Base-by-base conservation (phyloP, 805 yeast genomes). In the Cyberlindnera xylosilytica region DNA sequence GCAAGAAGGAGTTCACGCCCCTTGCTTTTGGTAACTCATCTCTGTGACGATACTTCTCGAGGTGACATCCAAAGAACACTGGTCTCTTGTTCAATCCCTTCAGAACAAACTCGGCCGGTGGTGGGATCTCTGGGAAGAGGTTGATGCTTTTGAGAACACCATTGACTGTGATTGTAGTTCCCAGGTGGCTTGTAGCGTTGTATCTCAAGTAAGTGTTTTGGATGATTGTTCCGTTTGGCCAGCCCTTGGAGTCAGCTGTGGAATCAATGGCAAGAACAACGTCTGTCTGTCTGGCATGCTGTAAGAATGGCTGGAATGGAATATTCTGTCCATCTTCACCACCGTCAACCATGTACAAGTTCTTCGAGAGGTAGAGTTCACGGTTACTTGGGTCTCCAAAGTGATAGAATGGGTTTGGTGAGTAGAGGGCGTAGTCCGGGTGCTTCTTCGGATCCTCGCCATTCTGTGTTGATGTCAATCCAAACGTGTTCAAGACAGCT, bases 321-420 rank as follows among this genome's bases (percentile, higher is more conserved):
- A 86, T 69, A 54, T 83, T 83, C 60, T 83, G 88, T 8, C 71
- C 68, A 58, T 85, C 91, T 59, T 81, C 87, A 24, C 93, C 95
- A 33, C 95, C 95, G 57, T 86, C 95, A 23, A 78, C 87, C 45
- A 86, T 50, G 44, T 63, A 66, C n/a, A 69, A 45, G 30, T 58
- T 60, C 41, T 61, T 61, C 2, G 64, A 56, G 3, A 52, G 41
- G 27, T 56, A 54, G n/a, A 55, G 52, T 18, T 55, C 57, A n/a
- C 35, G 42, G 22, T 36, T 38, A 1, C 42, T 18, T 2, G 44
- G 24, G 30, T 52, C 54, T 9, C 57, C 63, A 39, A 53, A 60
- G 16, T 51, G 49, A 46, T 64, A 71, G 53, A 81, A 81, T 2
- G 88, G 87, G 45, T 80, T 81, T 1, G 86, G 87, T 2, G 79